A percentile compares a stretch with the other conserved stretches of the same genome.
Evolutionary conservation across 2,329 filamentous ascomycete species (phyloP).

Genomic region (Ilyonectria destructans): DNA sequence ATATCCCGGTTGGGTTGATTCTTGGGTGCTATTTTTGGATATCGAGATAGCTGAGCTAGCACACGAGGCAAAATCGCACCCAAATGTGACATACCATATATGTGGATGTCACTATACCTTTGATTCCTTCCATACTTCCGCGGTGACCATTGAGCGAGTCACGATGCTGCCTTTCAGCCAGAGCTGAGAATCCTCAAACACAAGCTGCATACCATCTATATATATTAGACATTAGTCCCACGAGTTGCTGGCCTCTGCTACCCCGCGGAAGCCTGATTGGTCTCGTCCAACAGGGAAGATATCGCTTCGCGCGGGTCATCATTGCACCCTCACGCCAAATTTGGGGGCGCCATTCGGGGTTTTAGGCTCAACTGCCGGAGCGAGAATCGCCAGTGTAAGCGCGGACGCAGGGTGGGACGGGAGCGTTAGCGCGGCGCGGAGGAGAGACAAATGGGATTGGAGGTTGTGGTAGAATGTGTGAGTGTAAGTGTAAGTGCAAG

Average conservation of each 20-base stretch:
- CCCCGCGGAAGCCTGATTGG: neutral
- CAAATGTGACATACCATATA: constrained; percentile 1
- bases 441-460: neutral
- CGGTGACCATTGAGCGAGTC: neutral
- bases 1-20: constrained; percentile 7
- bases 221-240: neutral
- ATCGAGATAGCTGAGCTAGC: constrained; percentile 17
- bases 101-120: neutral
- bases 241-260: neutral
- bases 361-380: neutral
- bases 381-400: neutral
- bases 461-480: neutral
- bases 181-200: constrained; percentile 7
- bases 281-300: constrained; percentile 6
- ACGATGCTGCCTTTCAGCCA: neutral
- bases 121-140: neutral
- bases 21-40: constrained; percentile 17
- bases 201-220: neutral
- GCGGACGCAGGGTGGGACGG: neutral
- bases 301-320: constrained; percentile 13
- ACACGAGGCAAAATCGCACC: constrained; percentile 1
- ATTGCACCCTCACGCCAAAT: neutral
- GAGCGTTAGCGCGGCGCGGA: neutral
- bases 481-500: neutral
- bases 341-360: neutral